These are phyloP conservation scores for Phialemoniopsis sp. DNA, from an alignment of 2,329 filamentous ascomycete species.

Conservation along the genomic window DNA sequence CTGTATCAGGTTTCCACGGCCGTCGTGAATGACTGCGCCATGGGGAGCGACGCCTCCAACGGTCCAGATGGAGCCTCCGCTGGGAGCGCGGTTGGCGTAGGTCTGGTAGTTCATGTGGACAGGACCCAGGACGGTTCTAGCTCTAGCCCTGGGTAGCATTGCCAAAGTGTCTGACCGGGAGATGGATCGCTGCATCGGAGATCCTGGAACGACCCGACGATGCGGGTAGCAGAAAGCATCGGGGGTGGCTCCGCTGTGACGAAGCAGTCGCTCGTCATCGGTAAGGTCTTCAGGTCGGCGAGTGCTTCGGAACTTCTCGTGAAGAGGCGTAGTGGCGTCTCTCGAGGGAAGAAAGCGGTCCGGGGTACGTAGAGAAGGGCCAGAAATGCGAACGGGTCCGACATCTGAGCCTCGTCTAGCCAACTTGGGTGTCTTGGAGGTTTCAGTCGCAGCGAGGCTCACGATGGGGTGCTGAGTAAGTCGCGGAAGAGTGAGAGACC, in stretches of 20 bases:
- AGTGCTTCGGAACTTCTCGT: constrained; percentile 41
- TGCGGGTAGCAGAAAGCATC: constrained; percentile 38
- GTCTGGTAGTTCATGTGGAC: constrained; percentile 1
- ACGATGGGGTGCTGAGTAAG: background rate
- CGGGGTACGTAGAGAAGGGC: constrained; percentile 16
- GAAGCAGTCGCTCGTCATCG: constrained; percentile 35
- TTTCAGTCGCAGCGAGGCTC: constrained; percentile 6
- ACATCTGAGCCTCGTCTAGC: constrained; percentile 15
- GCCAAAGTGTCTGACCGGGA: constrained; percentile 20
- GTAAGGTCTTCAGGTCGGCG: constrained; percentile 38
- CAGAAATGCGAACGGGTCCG: constrained; percentile 6
- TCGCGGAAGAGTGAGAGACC: constrained; percentile 2
- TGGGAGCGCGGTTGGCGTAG: constrained; percentile 23
- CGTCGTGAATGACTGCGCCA: constrained; percentile 53
- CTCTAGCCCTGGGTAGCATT: constrained; percentile 13
- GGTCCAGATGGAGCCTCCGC: constrained; percentile 69
- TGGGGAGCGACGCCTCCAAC: constrained; percentile 67
- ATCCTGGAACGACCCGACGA: constrained; percentile 18
- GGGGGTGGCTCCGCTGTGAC: constrained; percentile 31
- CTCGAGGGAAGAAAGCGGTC: constrained; percentile 50
- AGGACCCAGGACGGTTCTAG: constrained; percentile 20
- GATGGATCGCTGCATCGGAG: constrained; percentile 12
- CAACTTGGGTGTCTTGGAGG: constrained; percentile 4
- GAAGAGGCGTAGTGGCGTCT: constrained; percentile 22
- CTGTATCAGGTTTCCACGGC: constrained; percentile 59